Conservation (phyloP, 1,284 basidiomycete genomes). For the Boletus mariae region DNA sequence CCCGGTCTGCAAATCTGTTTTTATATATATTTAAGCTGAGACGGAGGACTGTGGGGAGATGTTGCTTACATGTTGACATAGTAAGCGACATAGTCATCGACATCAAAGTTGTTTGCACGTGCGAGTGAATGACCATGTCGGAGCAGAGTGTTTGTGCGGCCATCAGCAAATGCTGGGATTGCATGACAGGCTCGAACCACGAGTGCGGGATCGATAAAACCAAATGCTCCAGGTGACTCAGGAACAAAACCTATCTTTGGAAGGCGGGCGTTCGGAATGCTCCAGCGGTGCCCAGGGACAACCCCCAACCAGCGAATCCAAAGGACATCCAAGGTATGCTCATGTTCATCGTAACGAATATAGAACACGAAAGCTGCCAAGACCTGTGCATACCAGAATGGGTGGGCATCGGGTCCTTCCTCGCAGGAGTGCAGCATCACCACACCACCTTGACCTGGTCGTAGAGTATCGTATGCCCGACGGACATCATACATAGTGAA, state of each 20-base stretch:
- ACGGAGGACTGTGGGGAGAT: not conserved
- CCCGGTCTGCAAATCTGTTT: not conserved
- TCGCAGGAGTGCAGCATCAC: slow-evolving; percentile 13
- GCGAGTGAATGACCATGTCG: not conserved
- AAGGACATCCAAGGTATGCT: slow-evolving; percentile 6
- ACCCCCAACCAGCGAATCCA: slow-evolving; percentile 12
- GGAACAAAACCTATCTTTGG: not conserved
- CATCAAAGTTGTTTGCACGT: not conserved
- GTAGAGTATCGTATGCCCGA: slow-evolving; percentile 22
- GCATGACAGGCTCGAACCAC: not conserved
- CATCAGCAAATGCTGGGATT: not conserved
- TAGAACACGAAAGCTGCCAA: slow-evolving; percentile 1
- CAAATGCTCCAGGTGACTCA: not conserved
- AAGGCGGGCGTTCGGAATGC: not conserved
- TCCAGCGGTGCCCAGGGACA: not conserved
- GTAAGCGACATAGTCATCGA: slow-evolving; percentile 1
- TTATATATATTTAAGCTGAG: not conserved
- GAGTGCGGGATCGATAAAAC: slow-evolving; percentile 3
- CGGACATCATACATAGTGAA: slow-evolving; percentile 28
- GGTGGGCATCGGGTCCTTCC: slow-evolving; percentile 8
- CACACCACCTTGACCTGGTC: slow-evolving; percentile 12
- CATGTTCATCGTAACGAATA: not conserved
- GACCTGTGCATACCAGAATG: slow-evolving; percentile 27
- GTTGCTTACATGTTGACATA: slow-evolving; percentile 10
- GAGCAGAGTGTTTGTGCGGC: not conserved